Conservation (phyloP, 1,139 yeast genomes). For the Candida tunisiensis region DNA sequence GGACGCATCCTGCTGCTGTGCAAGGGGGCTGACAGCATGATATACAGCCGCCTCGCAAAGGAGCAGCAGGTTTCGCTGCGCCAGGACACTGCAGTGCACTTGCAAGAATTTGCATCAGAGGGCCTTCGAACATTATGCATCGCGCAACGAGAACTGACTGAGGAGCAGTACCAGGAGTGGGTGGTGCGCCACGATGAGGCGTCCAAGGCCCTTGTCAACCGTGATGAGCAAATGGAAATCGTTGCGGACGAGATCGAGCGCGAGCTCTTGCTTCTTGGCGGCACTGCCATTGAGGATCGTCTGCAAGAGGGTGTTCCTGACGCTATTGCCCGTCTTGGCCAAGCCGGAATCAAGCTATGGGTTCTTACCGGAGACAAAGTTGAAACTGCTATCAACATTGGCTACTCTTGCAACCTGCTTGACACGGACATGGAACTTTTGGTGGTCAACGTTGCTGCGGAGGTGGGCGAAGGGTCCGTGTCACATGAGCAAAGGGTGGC, state of each 20-base stretch:
- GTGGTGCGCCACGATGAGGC: conserved; percentile 51
- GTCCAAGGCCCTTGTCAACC: conserved; percentile 45
- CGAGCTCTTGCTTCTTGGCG: conserved; percentile 59
- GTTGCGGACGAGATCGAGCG: conserved; percentile 69
- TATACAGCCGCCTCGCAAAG: conserved; percentile 43
- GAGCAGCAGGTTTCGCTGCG: conserved; percentile 34
- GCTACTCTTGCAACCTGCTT: conserved; percentile 80
- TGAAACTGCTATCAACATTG: conserved; percentile 93
- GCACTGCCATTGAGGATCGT: conserved; percentile 93
- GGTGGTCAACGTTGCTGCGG: conserved; percentile 32
- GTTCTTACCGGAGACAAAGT: conserved; percentile 93
- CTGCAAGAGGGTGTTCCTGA: conserved; percentile 92
- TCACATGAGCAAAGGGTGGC: no score
- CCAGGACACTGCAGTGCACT: conserved; percentile 55
- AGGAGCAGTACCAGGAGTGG: conserved; percentile 53
- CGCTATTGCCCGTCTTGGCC: conserved; percentile 60
- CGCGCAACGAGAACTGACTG: conserved; percentile 59
- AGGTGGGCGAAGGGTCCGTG: conserved; percentile 26
- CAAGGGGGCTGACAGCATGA: conserved; percentile 84
- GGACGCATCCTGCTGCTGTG: conserved; percentile 39
- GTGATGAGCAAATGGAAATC: conserved; percentile 61
- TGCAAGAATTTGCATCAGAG: conserved; percentile 85
- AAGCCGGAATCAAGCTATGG: conserved; percentile 91
- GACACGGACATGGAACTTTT: conserved; percentile 74
- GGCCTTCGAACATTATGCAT: conserved; percentile 90